A percentile compares a stretch with the other conserved stretches of the same genome.
Evolutionary conservation across 371 early-diverging fungal species (phyloP).

Genomic region (Rozella allomycis): DNA sequence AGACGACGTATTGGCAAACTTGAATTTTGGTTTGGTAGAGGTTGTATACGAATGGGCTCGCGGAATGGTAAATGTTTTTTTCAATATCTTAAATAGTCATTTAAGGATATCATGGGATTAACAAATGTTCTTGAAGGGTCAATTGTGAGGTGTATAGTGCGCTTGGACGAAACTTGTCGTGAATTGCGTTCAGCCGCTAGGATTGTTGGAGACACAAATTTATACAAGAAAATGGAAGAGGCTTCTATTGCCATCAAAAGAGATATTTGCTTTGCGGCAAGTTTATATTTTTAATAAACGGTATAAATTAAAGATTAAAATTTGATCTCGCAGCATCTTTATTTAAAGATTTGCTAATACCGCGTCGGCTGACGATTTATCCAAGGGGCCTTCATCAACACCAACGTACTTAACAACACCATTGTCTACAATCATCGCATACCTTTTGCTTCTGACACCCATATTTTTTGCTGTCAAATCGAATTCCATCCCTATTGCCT

Average conservation of each 20-base stretch:
- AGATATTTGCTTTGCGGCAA: slow-evolving; percentile 96
- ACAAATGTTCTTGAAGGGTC: slow-evolving; percentile 90
- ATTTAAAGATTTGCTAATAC: too few species aligned
- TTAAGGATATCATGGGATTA: slow-evolving; percentile 75
- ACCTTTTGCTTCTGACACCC: slow-evolving; percentile 41
- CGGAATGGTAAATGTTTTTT: too few species aligned
- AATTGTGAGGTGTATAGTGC: slow-evolving; percentile 89
- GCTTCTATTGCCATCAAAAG: slow-evolving; percentile 79
- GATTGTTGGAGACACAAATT: slow-evolving; percentile 76
- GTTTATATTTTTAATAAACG: slow-evolving; percentile 45
- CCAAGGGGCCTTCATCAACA: too few species aligned
- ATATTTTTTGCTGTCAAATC: too few species aligned
- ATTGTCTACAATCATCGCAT: slow-evolving; percentile 38
- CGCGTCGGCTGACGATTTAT: too few species aligned
- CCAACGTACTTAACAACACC: slow-evolving; percentile 44
- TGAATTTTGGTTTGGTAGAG: slow-evolving; percentile 72
- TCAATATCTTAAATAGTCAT: too few species aligned
- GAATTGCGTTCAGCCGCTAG: slow-evolving; percentile 83
- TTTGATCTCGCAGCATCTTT: too few species aligned
- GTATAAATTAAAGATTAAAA: too few species aligned
- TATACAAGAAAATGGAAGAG: slow-evolving; percentile 85
- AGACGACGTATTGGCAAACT: slow-evolving; percentile 7
- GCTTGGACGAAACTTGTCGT: slow-evolving; percentile 90
- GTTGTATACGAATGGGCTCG: slow-evolving; percentile 96
- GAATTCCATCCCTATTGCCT: too few species aligned